Percentiles rank a stretch among this genome's conserved stretches.
Evolutionary conservation across 305 asterid species (phyloP).

Genomic region (Fraxinus velutina): DNA sequence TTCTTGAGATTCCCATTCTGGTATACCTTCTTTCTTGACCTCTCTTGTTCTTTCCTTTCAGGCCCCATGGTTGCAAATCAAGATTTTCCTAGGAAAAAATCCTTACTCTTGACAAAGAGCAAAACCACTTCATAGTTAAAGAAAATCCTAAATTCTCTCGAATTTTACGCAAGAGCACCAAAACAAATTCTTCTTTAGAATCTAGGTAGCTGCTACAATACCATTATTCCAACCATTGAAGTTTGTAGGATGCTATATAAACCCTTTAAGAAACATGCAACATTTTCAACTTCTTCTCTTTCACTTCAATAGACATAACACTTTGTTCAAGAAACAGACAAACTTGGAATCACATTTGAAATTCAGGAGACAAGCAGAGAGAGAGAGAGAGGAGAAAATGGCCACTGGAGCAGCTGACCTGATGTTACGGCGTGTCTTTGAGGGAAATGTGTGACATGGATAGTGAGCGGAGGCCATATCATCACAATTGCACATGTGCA

Average conservation of each 20-base stretch:
- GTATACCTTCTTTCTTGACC: not conserved
- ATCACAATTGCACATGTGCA: too few relatives aligned
- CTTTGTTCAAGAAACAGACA: not conserved
- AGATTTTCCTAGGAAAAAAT: constrained; percentile 2
- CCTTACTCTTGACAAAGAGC: not conserved
- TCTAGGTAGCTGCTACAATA: not conserved
- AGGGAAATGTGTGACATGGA: constrained; percentile 28
- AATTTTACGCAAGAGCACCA: not conserved
- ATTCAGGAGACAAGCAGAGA: not conserved
- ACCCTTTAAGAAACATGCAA: not conserved
- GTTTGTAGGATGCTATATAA: not conserved
- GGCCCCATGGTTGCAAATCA: not conserved
- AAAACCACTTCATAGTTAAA: not conserved
- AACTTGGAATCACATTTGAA: not conserved
- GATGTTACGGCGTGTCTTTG: constrained; percentile 26
- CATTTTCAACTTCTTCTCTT: not conserved
- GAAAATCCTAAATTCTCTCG: constrained; percentile 11
- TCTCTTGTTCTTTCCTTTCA: not conserved
- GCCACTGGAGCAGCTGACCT: constrained; percentile 27
- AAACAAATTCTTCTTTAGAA: not conserved
- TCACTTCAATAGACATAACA: not conserved
- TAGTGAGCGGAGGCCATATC: too few relatives aligned
- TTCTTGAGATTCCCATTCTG: not conserved
- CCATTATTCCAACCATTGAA: not conserved
- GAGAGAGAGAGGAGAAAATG: not conserved